Base-by-base conservation (phyloP, 1,139 yeast species). In the Debaryomyces sp. region DNA sequence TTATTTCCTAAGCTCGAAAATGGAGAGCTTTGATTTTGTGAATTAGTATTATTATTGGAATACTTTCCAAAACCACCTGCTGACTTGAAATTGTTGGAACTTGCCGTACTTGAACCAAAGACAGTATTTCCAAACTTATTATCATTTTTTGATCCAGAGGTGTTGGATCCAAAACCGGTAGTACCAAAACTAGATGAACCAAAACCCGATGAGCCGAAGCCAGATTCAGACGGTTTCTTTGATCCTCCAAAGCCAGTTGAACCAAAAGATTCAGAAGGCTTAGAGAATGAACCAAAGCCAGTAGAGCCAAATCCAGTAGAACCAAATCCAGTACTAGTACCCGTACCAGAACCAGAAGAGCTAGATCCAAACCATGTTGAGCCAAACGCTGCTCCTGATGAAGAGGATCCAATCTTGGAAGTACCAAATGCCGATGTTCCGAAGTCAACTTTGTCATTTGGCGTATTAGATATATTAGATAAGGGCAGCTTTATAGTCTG, bases 251-350 rank as follows among this genome's bases (percentile, higher is more conserved):
- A 46, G 2, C 38, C 40, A 4, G 24, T 4, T 34, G 21, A 10
- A 10, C 18, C 35, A 6, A 15, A 8, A 5, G 26, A 9, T 24
- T 24, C 26, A 8, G 10, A 24, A 3, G 10, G 8, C 10, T 24
- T 24, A 24, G 26, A 24, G 5, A 24, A 24, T 24, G 10, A 29
- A 38, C 55, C 54, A 49, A 48, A 45, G 4, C 51, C 41, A 18
- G 56, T 47, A 9, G 53, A 37, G 5, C 61, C 64, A 50, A 59
- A 58, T 12, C 46, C 52, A n/a, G n/a, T n/a, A n/a, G n/a, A n/a
- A n/a, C n/a, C n/a, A n/a, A n/a, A n/a, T n/a, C n/a, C n/a, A 41
- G 49, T 33, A 26, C 29, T 12, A 10, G 29, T 9, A 9, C 29
- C 12, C 9, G 29, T 26, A 48, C 18, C 34, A 10, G 44, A 42